phyloP scores from a whole-genome alignment of 202 grass and related monocot species.

The Digitaria exilis region DNA sequence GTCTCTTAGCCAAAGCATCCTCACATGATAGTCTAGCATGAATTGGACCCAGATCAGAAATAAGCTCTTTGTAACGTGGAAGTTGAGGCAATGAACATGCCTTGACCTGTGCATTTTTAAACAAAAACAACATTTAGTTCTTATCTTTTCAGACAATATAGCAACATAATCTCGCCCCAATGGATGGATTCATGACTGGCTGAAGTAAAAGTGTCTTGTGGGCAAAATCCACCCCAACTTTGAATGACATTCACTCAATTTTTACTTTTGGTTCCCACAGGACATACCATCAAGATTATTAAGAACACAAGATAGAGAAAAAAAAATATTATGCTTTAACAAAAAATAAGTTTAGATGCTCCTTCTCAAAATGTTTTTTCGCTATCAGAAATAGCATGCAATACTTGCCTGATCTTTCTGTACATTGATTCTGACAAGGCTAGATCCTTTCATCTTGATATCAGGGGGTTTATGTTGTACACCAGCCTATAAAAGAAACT shows the following conservation, averaged over 20 bases:
- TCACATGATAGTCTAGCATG: conserved; percentile 81
- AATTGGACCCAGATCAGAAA: conserved; percentile 85
- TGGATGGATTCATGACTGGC: neutral
- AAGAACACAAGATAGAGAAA: neutral
- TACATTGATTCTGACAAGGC: conserved; percentile 80
- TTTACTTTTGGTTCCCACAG: neutral
- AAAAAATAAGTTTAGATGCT: neutral
- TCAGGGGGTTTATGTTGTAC: conserved; percentile 76
- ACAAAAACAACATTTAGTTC: conserved; percentile 25
- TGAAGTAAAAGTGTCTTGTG: neutral
- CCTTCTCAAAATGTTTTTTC: conserved; percentile 34
- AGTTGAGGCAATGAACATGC: conserved; percentile 77
- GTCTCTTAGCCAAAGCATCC: conserved; percentile 66
- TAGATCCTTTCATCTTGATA: conserved; percentile 79
- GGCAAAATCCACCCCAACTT: neutral
- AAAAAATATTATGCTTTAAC: neutral
- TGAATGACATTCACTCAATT: conserved; percentile 16
- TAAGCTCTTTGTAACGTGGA: conserved; percentile 80
- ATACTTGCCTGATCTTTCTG: conserved; percentile 79
- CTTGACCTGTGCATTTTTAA: conserved; percentile 71
- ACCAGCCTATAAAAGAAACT: conserved; percentile 73
- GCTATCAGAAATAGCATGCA: conserved; percentile 23
- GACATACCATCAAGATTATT: neutral
- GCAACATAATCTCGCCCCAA: neutral
- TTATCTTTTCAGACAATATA: neutral